Base-by-base conservation (phyloP, 2,329 filamentous ascomycete species). In the Beauveria caledonica region DNA sequence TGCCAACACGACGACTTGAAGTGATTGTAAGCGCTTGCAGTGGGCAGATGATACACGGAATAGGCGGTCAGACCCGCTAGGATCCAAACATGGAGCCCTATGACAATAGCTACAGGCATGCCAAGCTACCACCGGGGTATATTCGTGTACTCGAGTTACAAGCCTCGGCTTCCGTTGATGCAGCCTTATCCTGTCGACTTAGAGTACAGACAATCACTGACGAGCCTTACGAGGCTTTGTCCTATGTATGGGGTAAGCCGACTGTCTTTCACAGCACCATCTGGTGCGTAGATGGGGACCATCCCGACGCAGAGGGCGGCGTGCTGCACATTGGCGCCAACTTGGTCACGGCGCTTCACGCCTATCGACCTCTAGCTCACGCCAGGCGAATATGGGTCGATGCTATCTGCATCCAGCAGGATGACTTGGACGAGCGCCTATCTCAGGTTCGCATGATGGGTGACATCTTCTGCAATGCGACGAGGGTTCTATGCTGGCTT, bases 401-500 rank as follows among this genome's bases (percentile, higher is more conserved):
- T 46, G 65, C 66, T 9, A 57, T 66, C 1, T 67, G 63, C 46
- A 66, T 66, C 42, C 60, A 65, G 25, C 64, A 67, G 42, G 11
- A 39, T 8, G 60, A 64, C 13, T 9, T 55, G 27, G n/a, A 27
- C 2, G 66, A 66, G 52, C 60, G 61, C 9, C 52, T 60, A 1
- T 25, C 52, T 7, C 66, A 67, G 46, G 65, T 67, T 8, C 60
- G 60, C 25, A 58, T 65, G 19, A 67, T 66, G 66, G 63, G 64
- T 0, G 55, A 63, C 17, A 65, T 66, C n/a, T 67, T 65, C 10
- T 27, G 40, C 17, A 49, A 52, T 3, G 62, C 65, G 3, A 61
- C 45, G 1, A 46, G 57, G 10, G 61, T 66, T 4, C 51, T 64
- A 10, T 51, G 39, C 13, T 67, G 65, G 65, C 57, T 66, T 3